Base-by-base conservation (phyloP, 768 basidiomycete genomes). In the Auricularia sp. region DNA sequence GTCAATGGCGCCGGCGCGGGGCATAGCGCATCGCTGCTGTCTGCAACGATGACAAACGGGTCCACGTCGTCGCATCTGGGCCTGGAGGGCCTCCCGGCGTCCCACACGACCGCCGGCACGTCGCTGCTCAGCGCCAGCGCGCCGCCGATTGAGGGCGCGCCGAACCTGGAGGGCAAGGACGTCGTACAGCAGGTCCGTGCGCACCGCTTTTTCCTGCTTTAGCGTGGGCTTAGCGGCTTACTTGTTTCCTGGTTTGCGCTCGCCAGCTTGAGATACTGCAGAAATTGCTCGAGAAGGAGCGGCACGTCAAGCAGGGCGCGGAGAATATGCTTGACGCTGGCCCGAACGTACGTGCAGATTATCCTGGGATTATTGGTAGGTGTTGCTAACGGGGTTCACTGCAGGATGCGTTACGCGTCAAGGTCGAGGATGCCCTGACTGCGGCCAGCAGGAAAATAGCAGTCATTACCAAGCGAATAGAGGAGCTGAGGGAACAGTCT, bases 251-350 rank as follows among this genome's bases (percentile, higher is more conserved):
- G 6, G n/a, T 37, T 34, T 61, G 36, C 61, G 14, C 42, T 54
- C 11, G 21, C 68, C 66, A 92, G 92, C 75, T 94, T 61, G 86
- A 87, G 56, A 75, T 79, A 4, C 79, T 97, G 21, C 83, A 84
- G 62, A 81, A 80, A 63, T 85, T 86, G 70, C 79, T 95, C 21
- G 83, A 84, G 63, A 81, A 90, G 66, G 88, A 94, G 76, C 85
- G 84, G 67, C 81, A 89, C 64, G 92, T 97, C 67, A 92, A 86
- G 73, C 93, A 94, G 74, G 94, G 94, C 11, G 94, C 94, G 0
- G 92, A 95, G 78, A 94, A 90, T 69, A 81, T 98, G 67, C 78
- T 97, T 14, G 85, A 85, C 69, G 87, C 90, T 76, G 76, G 80
- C 37, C 71, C 85, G 47, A 79, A 79, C 58, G 87, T 86, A 65